Evolutionary conservation across 1,139 yeast genomes (phyloP), one percentile per base, ranked within the genome.

Genomic region (Waltiozyma sp.): DNA sequence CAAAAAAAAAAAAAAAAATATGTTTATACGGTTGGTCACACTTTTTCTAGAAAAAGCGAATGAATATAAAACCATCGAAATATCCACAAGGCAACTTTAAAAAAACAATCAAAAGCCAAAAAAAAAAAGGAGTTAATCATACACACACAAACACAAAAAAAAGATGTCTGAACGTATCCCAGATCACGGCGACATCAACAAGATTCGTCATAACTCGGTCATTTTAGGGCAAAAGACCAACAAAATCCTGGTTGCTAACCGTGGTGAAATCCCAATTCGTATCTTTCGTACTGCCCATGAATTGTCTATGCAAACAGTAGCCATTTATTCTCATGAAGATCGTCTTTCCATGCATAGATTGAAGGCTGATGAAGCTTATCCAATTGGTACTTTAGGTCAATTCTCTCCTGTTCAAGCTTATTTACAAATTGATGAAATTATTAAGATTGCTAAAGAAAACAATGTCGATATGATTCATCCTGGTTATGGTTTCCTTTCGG

Each of bases 281-380:
- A 82, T 91, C 62, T 93, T 91, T 68, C 77, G 98, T 68, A 83
- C 97, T 33, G 98, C 98, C 48, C 98, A 93, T 68, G 98, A 93
- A 65, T 73, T 91, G 60, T 84, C 95, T 38, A 87, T 93, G 96
- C 89, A 85, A 60, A 91, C 99, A 0, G 97, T 91, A 43, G 98
- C 98, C 41, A 82, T 93, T 59, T 93, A 88, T 63, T 89, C 97
- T 39, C 95, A 89, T 63, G 97, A 91, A 65, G 99, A 91, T 64
- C 72, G 96, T 53, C 71, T 93, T 58, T 84, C 95, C 23, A 87
- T 88, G 89, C 98, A 91, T 68, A 74, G 97, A 59, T 72, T 88
- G 59, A 86, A 86, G 65, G 93, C 95, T 13, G 95, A 86, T 61
- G 95, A 86, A 65, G 85, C 93, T 35, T 91, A 91, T 59, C 93